Evolutionary conservation across 495 filamentous ascomycete genomes (phyloP).

Genomic region (Penicillium waksmanii): DNA sequence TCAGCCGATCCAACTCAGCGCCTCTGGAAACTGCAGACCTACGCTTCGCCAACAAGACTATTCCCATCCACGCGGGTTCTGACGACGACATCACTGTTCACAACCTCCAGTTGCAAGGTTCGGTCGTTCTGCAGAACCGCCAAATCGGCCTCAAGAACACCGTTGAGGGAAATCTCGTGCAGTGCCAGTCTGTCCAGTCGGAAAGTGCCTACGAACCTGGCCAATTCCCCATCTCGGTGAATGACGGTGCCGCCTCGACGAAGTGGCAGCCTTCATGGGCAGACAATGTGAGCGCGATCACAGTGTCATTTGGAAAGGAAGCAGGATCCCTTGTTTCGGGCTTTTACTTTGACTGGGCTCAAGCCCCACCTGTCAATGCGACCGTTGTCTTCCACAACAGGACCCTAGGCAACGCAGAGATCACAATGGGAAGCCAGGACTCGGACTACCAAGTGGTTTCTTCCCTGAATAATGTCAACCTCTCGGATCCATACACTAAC

Average conservation of each 20-base stretch:
- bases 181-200: slow-evolving; percentile 64
- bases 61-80: slow-evolving; percentile 55
- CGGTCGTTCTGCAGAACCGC: slow-evolving; percentile 64
- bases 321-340: slow-evolving; percentile 47
- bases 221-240: slow-evolving; percentile 72
- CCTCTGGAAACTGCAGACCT: slow-evolving; percentile 47
- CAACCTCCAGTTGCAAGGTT: slow-evolving; percentile 51
- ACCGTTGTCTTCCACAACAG: slow-evolving; percentile 59
- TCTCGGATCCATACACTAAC: slow-evolving; percentile 41
- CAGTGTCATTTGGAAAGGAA: slow-evolving; percentile 51
- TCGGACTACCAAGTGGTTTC: slow-evolving; percentile 23
- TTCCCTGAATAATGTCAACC: slow-evolving; percentile 31
- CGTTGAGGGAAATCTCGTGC: slow-evolving; percentile 62
- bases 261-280: slow-evolving; percentile 69
- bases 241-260: slow-evolving; percentile 71
- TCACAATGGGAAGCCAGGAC: slow-evolving; percentile 5
- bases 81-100: slow-evolving; percentile 44
- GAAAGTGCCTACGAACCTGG: slow-evolving; percentile 57
- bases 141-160: slow-evolving; percentile 50
- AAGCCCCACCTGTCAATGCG: slow-evolving; percentile 59
- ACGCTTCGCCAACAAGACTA: slow-evolving; percentile 51
- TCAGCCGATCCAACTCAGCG: slow-evolving; percentile 49
- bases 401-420: slow-evolving; percentile 26
- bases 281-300: slow-evolving; percentile 48
- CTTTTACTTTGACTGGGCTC: slow-evolving; percentile 70